Evolutionary conservation across 257 asterid species (phyloP).

Genomic region (Solanum paucissectum): DNA sequence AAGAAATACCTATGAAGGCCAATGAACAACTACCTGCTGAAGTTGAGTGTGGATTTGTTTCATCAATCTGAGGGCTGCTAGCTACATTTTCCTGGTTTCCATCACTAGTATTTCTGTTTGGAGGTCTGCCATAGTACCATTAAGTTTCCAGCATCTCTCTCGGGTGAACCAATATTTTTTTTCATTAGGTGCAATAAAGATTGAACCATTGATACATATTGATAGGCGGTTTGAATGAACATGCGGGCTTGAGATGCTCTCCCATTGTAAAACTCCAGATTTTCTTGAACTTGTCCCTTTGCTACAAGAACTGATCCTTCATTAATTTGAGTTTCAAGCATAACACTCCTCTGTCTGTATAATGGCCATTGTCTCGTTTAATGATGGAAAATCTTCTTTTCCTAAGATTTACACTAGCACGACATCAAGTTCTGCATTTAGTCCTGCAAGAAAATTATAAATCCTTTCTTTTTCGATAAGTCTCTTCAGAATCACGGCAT

Average conservation of each 20-base stretch:
- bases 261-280: not conserved
- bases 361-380: not conserved
- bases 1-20: not conserved
- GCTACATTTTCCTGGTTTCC: not conserved
- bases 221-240: not conserved
- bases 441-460: not conserved
- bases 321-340: not conserved
- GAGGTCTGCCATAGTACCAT: not conserved
- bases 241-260: not conserved
- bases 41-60: not conserved
- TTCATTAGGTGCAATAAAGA: not conserved
- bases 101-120: not conserved
- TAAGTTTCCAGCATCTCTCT: not conserved
- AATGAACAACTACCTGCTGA: not conserved
- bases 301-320: not conserved
- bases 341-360: not conserved
- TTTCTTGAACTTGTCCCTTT: not conserved
- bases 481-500: not conserved
- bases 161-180: not conserved
- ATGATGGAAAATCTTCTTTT: not conserved
- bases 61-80: not conserved
- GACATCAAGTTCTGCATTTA: not conserved
- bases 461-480: not conserved
- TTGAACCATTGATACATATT: not conserved
- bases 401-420: not conserved